These are phyloP conservation scores for Sungouiella blattae DNA, from an alignment of 805 yeast species.

Conservation along the genomic window DNA sequence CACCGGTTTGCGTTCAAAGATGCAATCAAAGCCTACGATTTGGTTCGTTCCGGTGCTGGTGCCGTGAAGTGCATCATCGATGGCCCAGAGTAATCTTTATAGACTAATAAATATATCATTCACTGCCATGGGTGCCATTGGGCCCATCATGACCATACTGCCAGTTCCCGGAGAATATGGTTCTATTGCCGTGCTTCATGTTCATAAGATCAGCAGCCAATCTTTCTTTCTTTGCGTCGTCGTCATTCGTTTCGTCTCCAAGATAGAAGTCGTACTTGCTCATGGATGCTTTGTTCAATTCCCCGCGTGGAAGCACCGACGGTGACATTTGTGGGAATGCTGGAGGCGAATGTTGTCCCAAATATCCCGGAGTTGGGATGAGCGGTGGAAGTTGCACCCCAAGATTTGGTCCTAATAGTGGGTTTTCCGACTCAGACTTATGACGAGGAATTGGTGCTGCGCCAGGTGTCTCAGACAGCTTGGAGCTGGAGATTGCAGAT, in stretches of 20 bases:
- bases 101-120: neutral
- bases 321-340: neutral
- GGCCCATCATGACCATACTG: too few species aligned
- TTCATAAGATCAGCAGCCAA: constrained; percentile 11
- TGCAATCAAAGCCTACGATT: constrained; percentile 73
- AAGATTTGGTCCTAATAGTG: too few species aligned
- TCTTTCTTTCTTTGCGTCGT: constrained; percentile 1
- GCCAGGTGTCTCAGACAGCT: neutral
- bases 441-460: constrained; percentile 1
- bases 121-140: too few species aligned
- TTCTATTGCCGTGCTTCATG: constrained; percentile 5
- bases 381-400: too few species aligned
- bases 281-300: neutral
- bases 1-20: constrained; percentile 70
- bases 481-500: neutral
- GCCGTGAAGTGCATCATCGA: constrained; percentile 78
- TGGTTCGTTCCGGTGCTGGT: constrained; percentile 60
- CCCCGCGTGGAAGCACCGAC: neutral
- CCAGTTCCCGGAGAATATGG: neutral
- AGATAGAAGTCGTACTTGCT: constrained; percentile 11
- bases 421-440: neutral
- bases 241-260: constrained; percentile 7
- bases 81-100: constrained; percentile 68
- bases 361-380: neutral
- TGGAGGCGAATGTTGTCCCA: neutral